A percentile compares a stretch with the other conserved stretches of the same genome.
phyloP scores from a whole-genome alignment of 768 basidiomycete genomes.

The Exsudoporus frostii region DNA sequence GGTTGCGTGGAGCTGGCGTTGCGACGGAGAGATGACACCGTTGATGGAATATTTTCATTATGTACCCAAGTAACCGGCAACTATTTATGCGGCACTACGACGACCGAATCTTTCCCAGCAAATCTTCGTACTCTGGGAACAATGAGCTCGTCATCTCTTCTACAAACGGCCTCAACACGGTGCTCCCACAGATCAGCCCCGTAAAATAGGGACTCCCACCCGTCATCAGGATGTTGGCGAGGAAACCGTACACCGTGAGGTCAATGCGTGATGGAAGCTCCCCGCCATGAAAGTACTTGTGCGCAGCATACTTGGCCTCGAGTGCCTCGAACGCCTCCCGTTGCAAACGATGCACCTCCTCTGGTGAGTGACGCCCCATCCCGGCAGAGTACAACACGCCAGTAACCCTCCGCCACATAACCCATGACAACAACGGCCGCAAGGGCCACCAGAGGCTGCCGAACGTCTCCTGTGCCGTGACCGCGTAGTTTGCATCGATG shows the following conservation, averaged over 20 bases:
- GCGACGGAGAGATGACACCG: slow-evolving; percentile 10
- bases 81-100: neutral
- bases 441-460: slow-evolving; percentile 16
- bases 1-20: neutral
- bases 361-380: slow-evolving; percentile 33
- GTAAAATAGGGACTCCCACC: slow-evolving; percentile 28
- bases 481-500: slow-evolving; percentile 25
- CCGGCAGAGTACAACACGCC: slow-evolving; percentile 20
- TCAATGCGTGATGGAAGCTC: slow-evolving; percentile 29
- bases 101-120: slow-evolving; percentile 12
- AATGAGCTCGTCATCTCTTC: slow-evolving; percentile 22
- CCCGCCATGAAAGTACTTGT: slow-evolving; percentile 26
- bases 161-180: slow-evolving; percentile 18
- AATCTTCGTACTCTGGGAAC: slow-evolving; percentile 27
- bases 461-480: slow-evolving; percentile 12
- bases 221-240: slow-evolving; percentile 27
- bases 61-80: neutral
- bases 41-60: neutral
- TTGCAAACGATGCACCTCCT: slow-evolving; percentile 30
- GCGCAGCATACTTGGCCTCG: slow-evolving; percentile 25
- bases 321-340: slow-evolving; percentile 31
- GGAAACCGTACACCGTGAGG: slow-evolving; percentile 29
- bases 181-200: slow-evolving; percentile 20
- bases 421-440: slow-evolving; percentile 22
- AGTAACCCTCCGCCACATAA: too few relatives aligned